Evolutionary conservation across 2,329 filamentous ascomycete genomes (phyloP), one percentile per base, ranked within the genome.

Genomic region (Conoideocrella luteorostrata): DNA sequence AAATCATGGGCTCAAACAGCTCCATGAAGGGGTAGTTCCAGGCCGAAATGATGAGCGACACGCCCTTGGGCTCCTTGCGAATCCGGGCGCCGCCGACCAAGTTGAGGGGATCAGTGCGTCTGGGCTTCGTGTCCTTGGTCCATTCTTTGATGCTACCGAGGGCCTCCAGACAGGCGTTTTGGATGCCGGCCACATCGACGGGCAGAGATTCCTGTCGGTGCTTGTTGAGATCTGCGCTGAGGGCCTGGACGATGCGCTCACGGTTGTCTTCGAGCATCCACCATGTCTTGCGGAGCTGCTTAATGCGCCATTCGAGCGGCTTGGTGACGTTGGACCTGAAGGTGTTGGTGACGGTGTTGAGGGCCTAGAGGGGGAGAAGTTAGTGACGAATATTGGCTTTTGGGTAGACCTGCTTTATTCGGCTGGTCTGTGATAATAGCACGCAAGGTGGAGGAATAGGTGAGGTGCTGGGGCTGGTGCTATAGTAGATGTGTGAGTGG

Each of bases 21-120:
- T 68, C 53, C 3, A 61, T 47, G 39, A 72, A 52, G 1, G 70
- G 69, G 15, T 65, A 72, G 46, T 74, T 73, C 69, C 69, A 73
- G 3, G 69, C 59, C 1, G 65, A 63, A 18, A 74, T 66, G 33
- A 73, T 62, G 9, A 74, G 58, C 1, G 60, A 58, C 2, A 71
- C 63, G 5, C 69, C 70, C 3, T 65, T 55, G 1, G 70, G 69
- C 48, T 72, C 68, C 38, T 66, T 64, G 10, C 66, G 61, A 12
- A 72, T 47, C 7, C 58, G 53, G 0, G 63, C 55, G 6, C 55
- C 48, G 17, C 56, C 56, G 15, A 64, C 44, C 2, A 54, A 54
- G 23, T 61, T 60, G 11, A 64, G 44, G 20, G 66, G 28, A 26
- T 59, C 50, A 20, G 50, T 43, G 53, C 51, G 38, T 48, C 50